Percentiles rank a stretch among this genome's conserved stretches.
These are phyloP conservation scores for Collybia sp. DNA, from an alignment of 768 basidiomycete genomes.

Conservation along the genomic window DNA sequence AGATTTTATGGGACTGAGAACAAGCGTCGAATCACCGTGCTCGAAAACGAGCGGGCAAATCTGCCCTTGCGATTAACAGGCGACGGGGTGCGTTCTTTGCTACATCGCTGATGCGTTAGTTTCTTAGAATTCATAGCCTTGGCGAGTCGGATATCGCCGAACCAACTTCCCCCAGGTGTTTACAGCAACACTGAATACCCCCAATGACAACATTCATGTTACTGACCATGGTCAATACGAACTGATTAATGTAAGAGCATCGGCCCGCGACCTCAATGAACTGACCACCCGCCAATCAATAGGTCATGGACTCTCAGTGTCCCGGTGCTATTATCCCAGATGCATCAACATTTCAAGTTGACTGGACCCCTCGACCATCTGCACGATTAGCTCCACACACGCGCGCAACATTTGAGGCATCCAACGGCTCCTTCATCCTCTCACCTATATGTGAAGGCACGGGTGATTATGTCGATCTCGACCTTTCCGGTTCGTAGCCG, in stretches of 20 bases:
- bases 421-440: conserved; percentile 73
- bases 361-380: conserved; percentile 76
- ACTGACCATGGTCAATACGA: conserved; percentile 74
- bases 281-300: conserved; percentile 9
- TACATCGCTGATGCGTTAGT: background rate
- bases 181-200: conserved; percentile 41
- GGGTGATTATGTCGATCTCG: conserved; percentile 79
- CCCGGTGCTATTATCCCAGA: conserved; percentile 62
- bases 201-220: conserved; percentile 74
- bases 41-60: conserved; percentile 67
- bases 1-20: conserved; percentile 73
- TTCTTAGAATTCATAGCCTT: conserved; percentile 55
- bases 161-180: conserved; percentile 35
- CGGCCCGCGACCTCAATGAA: background rate
- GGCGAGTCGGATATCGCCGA: conserved; percentile 74
- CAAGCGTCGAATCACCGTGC: conserved; percentile 54
- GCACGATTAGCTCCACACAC: conserved; percentile 63
- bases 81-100: conserved; percentile 60
- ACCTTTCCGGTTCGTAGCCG: conserved; percentile 55
- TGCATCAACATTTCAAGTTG: conserved; percentile 63
- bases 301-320: conserved; percentile 86
- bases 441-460: conserved; percentile 79
- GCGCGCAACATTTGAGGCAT: conserved; percentile 48
- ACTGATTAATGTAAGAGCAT: conserved; percentile 52
- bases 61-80: conserved; percentile 88